A percentile compares a stretch with the other conserved stretches of the same genome.
phyloP scores from a whole-genome alignment of 148 eudicot species.

The Salicornia ramosissima region DNA sequence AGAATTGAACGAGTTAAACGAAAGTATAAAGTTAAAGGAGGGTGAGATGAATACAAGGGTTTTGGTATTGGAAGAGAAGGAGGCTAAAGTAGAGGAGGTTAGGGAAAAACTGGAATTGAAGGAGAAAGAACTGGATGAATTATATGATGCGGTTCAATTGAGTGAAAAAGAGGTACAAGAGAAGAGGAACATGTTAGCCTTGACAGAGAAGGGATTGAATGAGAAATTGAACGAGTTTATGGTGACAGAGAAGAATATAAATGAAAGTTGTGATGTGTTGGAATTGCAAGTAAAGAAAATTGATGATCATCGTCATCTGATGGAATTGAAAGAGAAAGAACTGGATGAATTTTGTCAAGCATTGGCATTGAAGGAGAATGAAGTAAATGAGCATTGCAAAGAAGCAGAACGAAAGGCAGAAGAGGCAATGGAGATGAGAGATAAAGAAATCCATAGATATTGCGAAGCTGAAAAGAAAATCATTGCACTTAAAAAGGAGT shows the following conservation, averaged over 20 bases:
- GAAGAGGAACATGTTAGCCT: not conserved
- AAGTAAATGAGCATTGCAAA: not conserved
- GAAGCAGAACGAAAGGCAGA: too few species aligned
- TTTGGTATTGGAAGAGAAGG: not conserved
- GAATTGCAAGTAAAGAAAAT: not conserved
- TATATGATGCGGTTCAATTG: not conserved
- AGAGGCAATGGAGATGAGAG: slow-evolving; percentile 7
- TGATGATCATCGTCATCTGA: not conserved
- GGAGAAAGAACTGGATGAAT: not conserved
- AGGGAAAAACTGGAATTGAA: not conserved
- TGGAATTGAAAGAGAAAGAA: slow-evolving; percentile 6
- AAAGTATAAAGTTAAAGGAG: not conserved
- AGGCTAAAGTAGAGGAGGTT: not conserved
- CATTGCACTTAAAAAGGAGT: not conserved
- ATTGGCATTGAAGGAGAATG: slow-evolving; percentile 13
- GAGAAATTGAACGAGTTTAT: not conserved
- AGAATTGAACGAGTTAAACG: not conserved
- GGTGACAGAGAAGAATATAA: slow-evolving; percentile 6
- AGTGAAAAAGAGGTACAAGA: not conserved
- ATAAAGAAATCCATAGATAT: not conserved
- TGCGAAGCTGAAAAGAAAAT: slow-evolving; percentile 6
- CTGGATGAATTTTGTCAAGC: not conserved
- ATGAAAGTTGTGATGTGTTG: not conserved
- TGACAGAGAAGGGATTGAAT: slow-evolving; percentile 3
- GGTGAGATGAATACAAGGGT: too few species aligned